Evolutionary conservation across 352 stramenopile species (phyloP).

Genomic region (Phytophthora sp.): DNA sequence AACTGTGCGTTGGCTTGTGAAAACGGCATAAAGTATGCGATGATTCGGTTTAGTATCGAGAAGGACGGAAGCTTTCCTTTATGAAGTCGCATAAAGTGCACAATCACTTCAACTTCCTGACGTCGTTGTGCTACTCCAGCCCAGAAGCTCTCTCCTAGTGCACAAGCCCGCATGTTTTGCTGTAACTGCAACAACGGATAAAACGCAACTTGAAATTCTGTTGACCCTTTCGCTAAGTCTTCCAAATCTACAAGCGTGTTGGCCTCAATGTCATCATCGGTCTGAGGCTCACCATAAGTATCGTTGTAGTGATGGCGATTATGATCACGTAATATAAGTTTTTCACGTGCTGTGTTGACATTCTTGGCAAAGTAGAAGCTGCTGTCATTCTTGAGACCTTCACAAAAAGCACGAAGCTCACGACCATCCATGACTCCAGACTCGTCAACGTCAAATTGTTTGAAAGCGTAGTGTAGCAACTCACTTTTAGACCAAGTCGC

Average conservation of each 20-base stretch:
- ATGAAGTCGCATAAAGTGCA: constrained; percentile 71
- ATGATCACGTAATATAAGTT: constrained; percentile 34
- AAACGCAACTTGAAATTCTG: constrained; percentile 69
- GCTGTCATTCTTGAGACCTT: constrained; percentile 53
- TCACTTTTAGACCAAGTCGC: constrained; percentile 54
- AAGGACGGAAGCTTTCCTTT: constrained; percentile 54
- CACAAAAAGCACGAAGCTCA: constrained; percentile 61
- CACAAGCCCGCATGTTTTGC: constrained; percentile 52
- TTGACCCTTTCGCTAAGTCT: constrained; percentile 56
- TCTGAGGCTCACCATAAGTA: not conserved
- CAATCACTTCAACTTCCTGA: constrained; percentile 50
- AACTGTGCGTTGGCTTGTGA: constrained; percentile 27
- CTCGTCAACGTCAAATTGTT: constrained; percentile 66
- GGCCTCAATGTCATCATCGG: constrained; percentile 20
- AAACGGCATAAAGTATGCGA: constrained; percentile 46
- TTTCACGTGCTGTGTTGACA: constrained; percentile 60
- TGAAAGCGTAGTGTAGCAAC: constrained; percentile 71
- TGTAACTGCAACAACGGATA: constrained; percentile 74
- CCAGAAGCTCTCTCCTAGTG: constrained; percentile 66
- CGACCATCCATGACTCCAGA: constrained; percentile 67
- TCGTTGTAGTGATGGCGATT: constrained; percentile 1
- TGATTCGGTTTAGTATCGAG: constrained; percentile 35
- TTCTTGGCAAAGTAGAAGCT: constrained; percentile 78
- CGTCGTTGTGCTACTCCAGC: constrained; percentile 36
- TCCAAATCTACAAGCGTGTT: constrained; percentile 61